Conservation (phyloP, 2,329 filamentous ascomycete genomes). For the Hypomyces rosellus region DNA sequence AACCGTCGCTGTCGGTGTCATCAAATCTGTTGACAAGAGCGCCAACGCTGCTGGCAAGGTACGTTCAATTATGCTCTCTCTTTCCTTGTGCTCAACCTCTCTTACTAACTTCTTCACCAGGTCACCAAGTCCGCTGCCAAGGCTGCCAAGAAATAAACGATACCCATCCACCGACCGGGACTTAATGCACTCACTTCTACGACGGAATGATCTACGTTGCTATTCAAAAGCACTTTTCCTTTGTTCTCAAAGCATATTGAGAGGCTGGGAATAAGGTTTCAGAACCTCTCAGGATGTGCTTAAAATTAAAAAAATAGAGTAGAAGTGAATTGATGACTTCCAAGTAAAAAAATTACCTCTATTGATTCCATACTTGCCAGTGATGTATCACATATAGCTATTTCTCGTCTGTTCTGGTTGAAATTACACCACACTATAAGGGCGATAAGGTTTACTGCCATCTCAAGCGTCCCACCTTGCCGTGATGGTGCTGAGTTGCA, state of each 20-base stretch:
- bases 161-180: slow-evolving; percentile 17
- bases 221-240: slow-evolving; percentile 37
- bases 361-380: neutral
- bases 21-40: slow-evolving; percentile 76
- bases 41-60: slow-evolving; percentile 50
- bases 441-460: too few species aligned
- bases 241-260: slow-evolving; percentile 38
- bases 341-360: neutral
- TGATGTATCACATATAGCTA: neutral
- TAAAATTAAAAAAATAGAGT: slow-evolving; percentile 43
- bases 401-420: too few species aligned
- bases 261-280: slow-evolving; percentile 34
- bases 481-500: too few species aligned
- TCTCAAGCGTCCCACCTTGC: too few species aligned
- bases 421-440: too few species aligned
- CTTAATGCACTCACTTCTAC: slow-evolving; percentile 37
- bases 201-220: slow-evolving; percentile 39
- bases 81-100: neutral
- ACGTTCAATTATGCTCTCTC: neutral
- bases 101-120: neutral
- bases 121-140: slow-evolving; percentile 67
- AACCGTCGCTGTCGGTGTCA: slow-evolving; percentile 89
- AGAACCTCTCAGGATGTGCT: slow-evolving; percentile 41
- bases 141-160: slow-evolving; percentile 66
- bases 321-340: slow-evolving; percentile 33